A percentile compares a stretch with the other conserved stretches of the same genome.
Conservation (phyloP, 2,329 filamentous ascomycete species). For the Phyllosticta paracitricarpa region DNA sequence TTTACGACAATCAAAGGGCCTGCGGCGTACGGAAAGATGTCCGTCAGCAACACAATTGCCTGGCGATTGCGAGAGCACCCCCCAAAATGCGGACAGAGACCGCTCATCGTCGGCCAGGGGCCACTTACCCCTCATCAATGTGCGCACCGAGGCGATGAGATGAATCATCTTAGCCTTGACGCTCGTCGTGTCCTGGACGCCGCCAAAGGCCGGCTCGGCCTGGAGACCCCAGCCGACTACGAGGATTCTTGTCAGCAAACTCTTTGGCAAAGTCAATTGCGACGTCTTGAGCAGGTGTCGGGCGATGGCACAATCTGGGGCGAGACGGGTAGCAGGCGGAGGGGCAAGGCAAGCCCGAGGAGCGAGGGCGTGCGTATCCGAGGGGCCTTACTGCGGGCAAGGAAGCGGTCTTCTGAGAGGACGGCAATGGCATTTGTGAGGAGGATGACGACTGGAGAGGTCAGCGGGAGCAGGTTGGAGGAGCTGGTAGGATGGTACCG, state of each 20-base stretch:
- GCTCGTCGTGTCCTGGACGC: conserved; percentile 59
- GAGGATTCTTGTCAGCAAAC: not conserved
- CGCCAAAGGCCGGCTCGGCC: conserved; percentile 69
- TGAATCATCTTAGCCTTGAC: conserved; percentile 82
- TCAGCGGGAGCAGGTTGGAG: conserved; percentile 15
- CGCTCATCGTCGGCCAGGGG: not conserved
- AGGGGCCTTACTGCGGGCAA: conserved; percentile 57
- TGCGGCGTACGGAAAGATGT: conserved; percentile 9
- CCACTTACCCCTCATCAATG: conserved; percentile 79
- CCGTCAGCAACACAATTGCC: not conserved
- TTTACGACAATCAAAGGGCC: conserved; percentile 32
- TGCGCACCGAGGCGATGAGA: conserved; percentile 80
- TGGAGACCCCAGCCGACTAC: conserved; percentile 68
- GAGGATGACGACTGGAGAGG: conserved; percentile 59
- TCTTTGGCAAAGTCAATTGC: not conserved
- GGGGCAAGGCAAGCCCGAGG: not conserved
- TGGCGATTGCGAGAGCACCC: not conserved
- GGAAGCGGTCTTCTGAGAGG: conserved; percentile 89
- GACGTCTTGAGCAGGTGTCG: not conserved
- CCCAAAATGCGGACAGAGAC: not conserved
- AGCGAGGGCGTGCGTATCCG: not conserved
- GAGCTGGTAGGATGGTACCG: conserved; percentile 34
- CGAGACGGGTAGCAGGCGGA: too few species aligned
- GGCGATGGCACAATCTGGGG: not conserved
- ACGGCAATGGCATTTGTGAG: conserved; percentile 89